Percentiles rank a stretch among this genome's conserved stretches.
Evolutionary conservation across 1,139 yeast genomes (phyloP).

Genomic region (Diutina catenulata): DNA sequence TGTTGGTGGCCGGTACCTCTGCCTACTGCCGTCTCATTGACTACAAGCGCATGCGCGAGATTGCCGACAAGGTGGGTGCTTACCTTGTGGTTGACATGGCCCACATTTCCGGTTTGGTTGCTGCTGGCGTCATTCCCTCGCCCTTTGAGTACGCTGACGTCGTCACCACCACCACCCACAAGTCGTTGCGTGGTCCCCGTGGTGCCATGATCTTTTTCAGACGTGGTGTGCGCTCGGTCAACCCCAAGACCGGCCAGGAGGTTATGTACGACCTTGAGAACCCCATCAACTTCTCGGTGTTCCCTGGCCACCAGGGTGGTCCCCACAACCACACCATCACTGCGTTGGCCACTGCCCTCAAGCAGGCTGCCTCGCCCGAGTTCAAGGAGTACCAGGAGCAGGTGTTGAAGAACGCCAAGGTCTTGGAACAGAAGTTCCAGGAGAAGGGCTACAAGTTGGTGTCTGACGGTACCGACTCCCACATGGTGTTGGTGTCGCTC

Average conservation of each 20-base stretch:
- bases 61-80: conserved; percentile 90
- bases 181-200: conserved; percentile 96
- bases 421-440: conserved; percentile 60
- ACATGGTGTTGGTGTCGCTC: conserved; percentile 76
- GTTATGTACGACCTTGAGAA: conserved; percentile 76
- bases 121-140: conserved; percentile 85
- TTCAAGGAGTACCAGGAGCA: conserved; percentile 75
- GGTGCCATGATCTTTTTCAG: conserved; percentile 98
- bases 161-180: conserved; percentile 95
- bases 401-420: conserved; percentile 70
- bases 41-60: conserved; percentile 77
- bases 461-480: conserved; percentile 91
- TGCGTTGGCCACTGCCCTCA: conserved; percentile 88
- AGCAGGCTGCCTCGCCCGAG: conserved; percentile 81
- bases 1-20: conserved; percentile 92
- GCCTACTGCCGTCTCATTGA: conserved; percentile 90
- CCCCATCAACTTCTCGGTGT: conserved; percentile 87
- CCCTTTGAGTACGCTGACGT: conserved; percentile 94
- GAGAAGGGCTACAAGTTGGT: conserved; percentile 67
- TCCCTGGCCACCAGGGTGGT: conserved; percentile 99
- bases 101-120: conserved; percentile 86
- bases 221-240: conserved; percentile 73
- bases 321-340: conserved; percentile 97
- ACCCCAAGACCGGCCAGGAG: conserved; percentile 79
- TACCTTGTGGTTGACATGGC: conserved; percentile 93